Percentiles rank a stretch among this genome's conserved stretches.
phyloP scores from a whole-genome alignment of 257 asterid species.

The Paulownia fortunei region DNA sequence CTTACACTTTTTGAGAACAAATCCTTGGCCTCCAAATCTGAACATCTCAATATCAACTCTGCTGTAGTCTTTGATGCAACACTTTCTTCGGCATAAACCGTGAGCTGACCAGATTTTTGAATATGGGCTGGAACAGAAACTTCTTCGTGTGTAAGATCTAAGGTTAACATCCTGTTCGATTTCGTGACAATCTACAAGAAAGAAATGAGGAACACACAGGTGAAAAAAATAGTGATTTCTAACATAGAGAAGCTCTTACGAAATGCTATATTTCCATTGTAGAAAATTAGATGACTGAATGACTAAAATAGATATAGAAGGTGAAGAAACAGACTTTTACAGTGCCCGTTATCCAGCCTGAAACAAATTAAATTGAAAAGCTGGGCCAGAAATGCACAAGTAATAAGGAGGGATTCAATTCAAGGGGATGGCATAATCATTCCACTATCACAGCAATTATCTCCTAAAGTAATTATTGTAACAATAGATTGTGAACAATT shows the following conservation, averaged over 20 bases:
- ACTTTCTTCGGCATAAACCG: slow-evolving; percentile 83
- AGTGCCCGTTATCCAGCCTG: slow-evolving; percentile 24
- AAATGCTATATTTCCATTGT: background rate
- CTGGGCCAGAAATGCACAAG: slow-evolving; percentile 23
- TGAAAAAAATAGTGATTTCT: slow-evolving; percentile 14
- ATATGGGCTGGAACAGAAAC: slow-evolving; percentile 49
- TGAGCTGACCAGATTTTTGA: slow-evolving; percentile 70
- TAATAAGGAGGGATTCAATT: slow-evolving; percentile 23
- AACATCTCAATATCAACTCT: slow-evolving; percentile 83
- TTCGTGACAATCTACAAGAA: slow-evolving; percentile 73
- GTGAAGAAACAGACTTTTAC: slow-evolving; percentile 18
- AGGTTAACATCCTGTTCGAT: slow-evolving; percentile 56
- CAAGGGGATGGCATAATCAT: slow-evolving; percentile 25
- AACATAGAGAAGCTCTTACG: slow-evolving; percentile 7
- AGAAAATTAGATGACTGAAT: slow-evolving; percentile 6
- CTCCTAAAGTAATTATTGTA: slow-evolving; percentile 14
- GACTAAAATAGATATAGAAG: slow-evolving; percentile 23
- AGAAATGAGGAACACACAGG: slow-evolving; percentile 24
- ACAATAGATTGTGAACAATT: background rate
- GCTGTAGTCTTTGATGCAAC: slow-evolving; percentile 77
- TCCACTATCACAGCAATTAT: slow-evolving; percentile 21
- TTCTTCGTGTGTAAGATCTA: slow-evolving; percentile 64
- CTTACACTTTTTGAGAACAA: slow-evolving; percentile 94
- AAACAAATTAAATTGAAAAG: slow-evolving; percentile 15
- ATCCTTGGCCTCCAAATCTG: slow-evolving; percentile 92